phyloP scores from a whole-genome alignment of 306 rosid species.

The Acacia confusa region DNA sequence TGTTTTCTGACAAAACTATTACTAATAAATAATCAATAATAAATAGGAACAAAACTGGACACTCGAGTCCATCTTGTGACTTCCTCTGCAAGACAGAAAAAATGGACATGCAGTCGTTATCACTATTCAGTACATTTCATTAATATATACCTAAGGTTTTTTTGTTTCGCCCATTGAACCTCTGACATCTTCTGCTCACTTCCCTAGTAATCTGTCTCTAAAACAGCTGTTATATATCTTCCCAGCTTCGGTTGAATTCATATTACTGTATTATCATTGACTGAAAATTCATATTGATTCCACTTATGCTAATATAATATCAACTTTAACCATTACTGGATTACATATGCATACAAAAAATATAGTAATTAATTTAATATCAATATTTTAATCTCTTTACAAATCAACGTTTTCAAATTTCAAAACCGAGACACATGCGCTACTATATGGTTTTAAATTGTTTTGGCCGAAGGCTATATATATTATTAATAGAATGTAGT shows the following conservation, averaged over 20 bases:
- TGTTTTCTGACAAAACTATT: not conserved
- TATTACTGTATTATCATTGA: not conserved
- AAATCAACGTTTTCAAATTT: not conserved
- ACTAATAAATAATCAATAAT: too few relatives aligned
- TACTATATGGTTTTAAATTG: not conserved
- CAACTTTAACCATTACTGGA: not conserved
- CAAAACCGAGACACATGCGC: constrained; percentile 26
- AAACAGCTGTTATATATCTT: constrained; percentile 47
- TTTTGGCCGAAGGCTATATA: too few relatives aligned
- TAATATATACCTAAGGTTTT: not conserved
- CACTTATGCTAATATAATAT: not conserved
- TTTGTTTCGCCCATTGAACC: not conserved
- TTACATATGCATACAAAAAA: not conserved
- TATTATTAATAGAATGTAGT: not conserved
- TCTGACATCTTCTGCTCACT: constrained; percentile 24
- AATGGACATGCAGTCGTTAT: not conserved
- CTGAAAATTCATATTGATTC: not conserved
- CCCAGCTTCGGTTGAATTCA: constrained; percentile 26
- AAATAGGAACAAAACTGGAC: not conserved
- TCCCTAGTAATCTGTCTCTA: constrained; percentile 40
- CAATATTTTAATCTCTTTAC: not conserved
- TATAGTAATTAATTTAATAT: not conserved
- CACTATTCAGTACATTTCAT: too few relatives aligned
- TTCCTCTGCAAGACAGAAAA: constrained; percentile 4
- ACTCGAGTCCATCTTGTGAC: not conserved